phyloP scores from a whole-genome alignment of 352 stramenopile species.

The Phytophthora kernoviae region DNA sequence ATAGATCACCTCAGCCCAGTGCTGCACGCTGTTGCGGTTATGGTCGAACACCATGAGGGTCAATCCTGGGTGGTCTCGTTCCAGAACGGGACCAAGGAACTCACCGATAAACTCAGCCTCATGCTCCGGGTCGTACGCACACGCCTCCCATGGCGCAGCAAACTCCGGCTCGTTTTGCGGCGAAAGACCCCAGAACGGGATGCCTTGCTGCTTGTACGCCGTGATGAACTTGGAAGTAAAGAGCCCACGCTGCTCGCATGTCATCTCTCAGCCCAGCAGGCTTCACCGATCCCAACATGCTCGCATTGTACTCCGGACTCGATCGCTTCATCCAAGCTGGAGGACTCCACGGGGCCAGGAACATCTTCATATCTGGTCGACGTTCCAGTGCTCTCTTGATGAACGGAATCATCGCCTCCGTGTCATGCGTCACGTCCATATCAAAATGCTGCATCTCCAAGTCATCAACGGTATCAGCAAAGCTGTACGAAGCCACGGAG shows the following conservation, averaged over 20 bases:
- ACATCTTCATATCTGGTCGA: conserved; percentile 80
- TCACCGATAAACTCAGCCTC: conserved; percentile 84
- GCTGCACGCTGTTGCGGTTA: conserved; percentile 77
- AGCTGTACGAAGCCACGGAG: conserved; percentile 81
- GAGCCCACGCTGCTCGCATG: conserved; percentile 74
- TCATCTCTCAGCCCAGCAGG: conserved; percentile 57
- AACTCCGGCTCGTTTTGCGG: conserved; percentile 92
- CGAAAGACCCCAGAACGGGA: conserved; percentile 89
- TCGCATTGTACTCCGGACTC: conserved; percentile 52
- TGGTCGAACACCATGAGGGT: conserved; percentile 94
- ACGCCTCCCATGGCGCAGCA: conserved; percentile 76
- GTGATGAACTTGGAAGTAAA: conserved; percentile 94
- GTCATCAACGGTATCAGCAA: conserved; percentile 80
- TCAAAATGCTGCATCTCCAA: conserved; percentile 79
- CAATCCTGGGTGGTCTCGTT: conserved; percentile 85
- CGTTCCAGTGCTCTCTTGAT: conserved; percentile 72
- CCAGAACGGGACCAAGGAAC: conserved; percentile 84
- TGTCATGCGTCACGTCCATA: conserved; percentile 72
- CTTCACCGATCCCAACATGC: conserved; percentile 61
- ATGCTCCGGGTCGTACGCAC: conserved; percentile 52
- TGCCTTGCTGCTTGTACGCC: conserved; percentile 86
- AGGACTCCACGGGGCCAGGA: conserved; percentile 88
- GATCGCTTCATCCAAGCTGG: conserved; percentile 89
- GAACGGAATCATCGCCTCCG: conserved; percentile 81
- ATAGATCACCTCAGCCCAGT: conserved; percentile 81